Evolutionary conservation across 2,329 filamentous ascomycete species (phyloP).

Genomic region (Setomelanomma holmii): DNA sequence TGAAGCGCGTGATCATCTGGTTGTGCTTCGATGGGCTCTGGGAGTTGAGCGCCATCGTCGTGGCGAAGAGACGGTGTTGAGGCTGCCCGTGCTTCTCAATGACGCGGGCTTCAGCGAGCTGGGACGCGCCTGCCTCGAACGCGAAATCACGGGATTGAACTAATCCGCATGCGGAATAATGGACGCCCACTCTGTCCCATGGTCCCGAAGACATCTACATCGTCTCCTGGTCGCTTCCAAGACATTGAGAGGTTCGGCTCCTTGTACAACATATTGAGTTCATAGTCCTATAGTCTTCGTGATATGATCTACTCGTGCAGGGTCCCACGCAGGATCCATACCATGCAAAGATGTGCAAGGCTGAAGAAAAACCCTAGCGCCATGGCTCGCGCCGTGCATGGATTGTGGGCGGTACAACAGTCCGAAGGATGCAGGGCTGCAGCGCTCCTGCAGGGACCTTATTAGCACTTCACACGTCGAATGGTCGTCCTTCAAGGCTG

Average conservation of each 20-base stretch:
- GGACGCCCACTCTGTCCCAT: not conserved
- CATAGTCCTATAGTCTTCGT: too few relatives aligned
- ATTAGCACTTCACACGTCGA: not conserved
- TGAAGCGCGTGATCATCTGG: constrained; percentile 54
- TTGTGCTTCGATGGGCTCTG: constrained; percentile 56
- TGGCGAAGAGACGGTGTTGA: constrained; percentile 9
- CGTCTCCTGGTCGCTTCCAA: too few relatives aligned
- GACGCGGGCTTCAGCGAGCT: constrained; percentile 1
- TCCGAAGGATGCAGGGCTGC: not conserved
- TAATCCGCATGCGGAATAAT: constrained; percentile 1
- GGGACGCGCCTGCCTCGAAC: constrained; percentile 17
- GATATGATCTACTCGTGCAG: too few relatives aligned
- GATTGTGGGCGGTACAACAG: not conserved
- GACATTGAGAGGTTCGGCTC: too few relatives aligned
- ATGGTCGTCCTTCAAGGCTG: not conserved
- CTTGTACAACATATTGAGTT: too few relatives aligned
- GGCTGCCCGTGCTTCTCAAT: constrained; percentile 9
- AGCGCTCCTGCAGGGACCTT: not conserved
- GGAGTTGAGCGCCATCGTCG: constrained; percentile 47
- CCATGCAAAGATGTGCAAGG: not conserved
- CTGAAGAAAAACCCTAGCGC: not conserved
- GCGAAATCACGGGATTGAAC: constrained; percentile 24
- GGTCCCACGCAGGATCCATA: not conserved
- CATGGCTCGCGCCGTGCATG: not conserved
- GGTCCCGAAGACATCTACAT: too few relatives aligned